A percentile compares a stretch with the other conserved stretches of the same genome.
These are phyloP conservation scores for Pythium biforme DNA, from an alignment of 352 stramenopile genomes.

Conservation along the genomic window DNA sequence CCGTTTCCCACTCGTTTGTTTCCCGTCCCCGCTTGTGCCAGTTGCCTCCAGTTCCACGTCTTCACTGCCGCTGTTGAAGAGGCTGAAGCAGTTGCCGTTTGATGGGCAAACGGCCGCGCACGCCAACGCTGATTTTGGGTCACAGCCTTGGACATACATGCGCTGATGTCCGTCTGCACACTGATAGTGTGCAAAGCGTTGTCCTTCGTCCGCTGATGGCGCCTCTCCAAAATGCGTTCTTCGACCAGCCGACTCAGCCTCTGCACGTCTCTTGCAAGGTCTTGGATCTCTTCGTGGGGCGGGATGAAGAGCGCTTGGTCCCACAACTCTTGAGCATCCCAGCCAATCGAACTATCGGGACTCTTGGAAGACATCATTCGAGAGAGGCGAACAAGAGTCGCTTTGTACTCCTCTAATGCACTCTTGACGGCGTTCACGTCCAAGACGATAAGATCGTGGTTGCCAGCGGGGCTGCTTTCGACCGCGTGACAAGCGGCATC, in stretches of 20 bases:
- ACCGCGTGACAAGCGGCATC: background rate
- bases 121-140: slow-evolving; percentile 8
- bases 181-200: background rate
- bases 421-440: slow-evolving; percentile 25
- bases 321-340: slow-evolving; percentile 50
- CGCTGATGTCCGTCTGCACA: slow-evolving; percentile 39
- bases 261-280: slow-evolving; percentile 41
- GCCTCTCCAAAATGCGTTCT: slow-evolving; percentile 24
- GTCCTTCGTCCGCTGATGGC: background rate
- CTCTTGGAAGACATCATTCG: slow-evolving; percentile 39
- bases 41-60: slow-evolving; percentile 15
- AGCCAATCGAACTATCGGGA: slow-evolving; percentile 46
- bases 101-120: slow-evolving; percentile 1
- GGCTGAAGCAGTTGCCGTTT: background rate
- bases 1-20: background rate
- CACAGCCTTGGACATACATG: slow-evolving; percentile 16
- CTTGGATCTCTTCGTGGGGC: slow-evolving; percentile 45
- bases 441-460: slow-evolving; percentile 31
- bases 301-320: slow-evolving; percentile 64
- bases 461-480: background rate
- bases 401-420: slow-evolving; percentile 36
- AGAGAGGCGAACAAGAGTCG: slow-evolving; percentile 28
- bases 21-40: background rate
- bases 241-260: slow-evolving; percentile 39
- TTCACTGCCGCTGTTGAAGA: background rate